These are phyloP conservation scores for Inga oerstediana DNA, from an alignment of 306 rosid genomes.

Conservation along the genomic window DNA sequence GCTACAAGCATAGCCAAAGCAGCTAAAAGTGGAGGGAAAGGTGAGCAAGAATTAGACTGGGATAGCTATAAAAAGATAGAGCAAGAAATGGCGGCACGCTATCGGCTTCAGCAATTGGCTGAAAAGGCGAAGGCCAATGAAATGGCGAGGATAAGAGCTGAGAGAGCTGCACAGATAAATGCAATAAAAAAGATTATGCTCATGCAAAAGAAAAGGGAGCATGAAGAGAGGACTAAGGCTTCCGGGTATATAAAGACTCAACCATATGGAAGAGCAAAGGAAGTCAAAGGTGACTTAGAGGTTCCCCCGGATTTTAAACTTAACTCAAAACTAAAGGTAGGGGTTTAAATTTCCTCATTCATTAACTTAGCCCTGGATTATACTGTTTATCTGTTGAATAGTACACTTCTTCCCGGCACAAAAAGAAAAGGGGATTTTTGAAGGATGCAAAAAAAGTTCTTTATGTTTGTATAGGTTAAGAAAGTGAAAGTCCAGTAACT, in stretches of 20 bases:
- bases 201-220: constrained; percentile 41
- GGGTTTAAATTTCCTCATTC: constrained; percentile 31
- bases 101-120: constrained; percentile 45
- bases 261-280: constrained; percentile 33
- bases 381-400: not conserved
- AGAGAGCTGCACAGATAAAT: constrained; percentile 53
- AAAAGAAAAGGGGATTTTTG: not conserved
- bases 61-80: constrained; percentile 66
- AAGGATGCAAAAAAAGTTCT: constrained; percentile 17
- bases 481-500: constrained; percentile 20
- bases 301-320: constrained; percentile 40
- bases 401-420: not conserved
- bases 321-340: constrained; percentile 57
- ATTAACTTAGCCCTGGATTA: constrained; percentile 8
- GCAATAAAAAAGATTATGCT: constrained; percentile 54
- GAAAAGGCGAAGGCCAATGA: constrained; percentile 62
- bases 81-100: constrained; percentile 48
- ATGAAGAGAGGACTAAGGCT: constrained; percentile 33
- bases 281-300: constrained; percentile 42
- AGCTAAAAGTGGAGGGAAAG: constrained; percentile 74
- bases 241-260: constrained; percentile 33
- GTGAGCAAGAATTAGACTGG: constrained; percentile 69
- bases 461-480: not conserved
- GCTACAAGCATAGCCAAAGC: constrained; percentile 56
- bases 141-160: constrained; percentile 48